Evolutionary conservation across 1,139 yeast genomes (phyloP).

Genomic region (Hemisphaericaspora xylofermentans): DNA sequence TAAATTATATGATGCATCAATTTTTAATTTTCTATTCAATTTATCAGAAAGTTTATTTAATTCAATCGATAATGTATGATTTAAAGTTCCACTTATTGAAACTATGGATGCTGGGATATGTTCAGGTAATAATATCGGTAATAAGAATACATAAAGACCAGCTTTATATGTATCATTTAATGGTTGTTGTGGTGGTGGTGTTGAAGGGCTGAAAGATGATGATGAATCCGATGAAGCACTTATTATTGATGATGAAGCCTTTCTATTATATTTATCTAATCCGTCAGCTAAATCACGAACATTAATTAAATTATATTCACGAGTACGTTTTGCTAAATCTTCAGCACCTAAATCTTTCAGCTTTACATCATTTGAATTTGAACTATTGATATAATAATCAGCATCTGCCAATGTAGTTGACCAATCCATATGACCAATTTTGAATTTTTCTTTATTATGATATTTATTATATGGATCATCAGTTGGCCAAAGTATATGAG

Average conservation of each 20-base stretch:
- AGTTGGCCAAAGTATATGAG: constrained; percentile 52
- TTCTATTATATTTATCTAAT: constrained; percentile 2
- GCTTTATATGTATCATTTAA: constrained; percentile 43
- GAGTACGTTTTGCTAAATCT: constrained; percentile 37
- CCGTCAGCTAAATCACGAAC: constrained; percentile 21
- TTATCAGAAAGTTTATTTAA: constrained; percentile 37
- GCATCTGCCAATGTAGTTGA: constrained; percentile 40
- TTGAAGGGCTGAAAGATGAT: too few species aligned
- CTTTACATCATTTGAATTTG: constrained; percentile 36
- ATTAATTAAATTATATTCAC: constrained; percentile 31
- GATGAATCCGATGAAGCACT: constrained; percentile 1
- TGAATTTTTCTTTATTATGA: constrained; percentile 46
- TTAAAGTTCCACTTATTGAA: constrained; percentile 52
- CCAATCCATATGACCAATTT: constrained; percentile 52
- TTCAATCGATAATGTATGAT: constrained; percentile 34
- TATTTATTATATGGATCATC: constrained; percentile 51
- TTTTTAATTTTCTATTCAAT: constrained; percentile 33
- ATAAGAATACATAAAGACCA: constrained; percentile 76
- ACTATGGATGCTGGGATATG: constrained; percentile 69
- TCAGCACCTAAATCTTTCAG: constrained; percentile 30
- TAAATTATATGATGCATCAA: constrained; percentile 33
- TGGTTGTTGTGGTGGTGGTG: too few species aligned
- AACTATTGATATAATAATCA: constrained; percentile 45
- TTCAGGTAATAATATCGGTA: constrained; percentile 71
- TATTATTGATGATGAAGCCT: constrained; percentile 5